Evolutionary conservation across 371 early-diverging fungal species (phyloP).

Genomic region (Syncephalastrum racemosum): DNA sequence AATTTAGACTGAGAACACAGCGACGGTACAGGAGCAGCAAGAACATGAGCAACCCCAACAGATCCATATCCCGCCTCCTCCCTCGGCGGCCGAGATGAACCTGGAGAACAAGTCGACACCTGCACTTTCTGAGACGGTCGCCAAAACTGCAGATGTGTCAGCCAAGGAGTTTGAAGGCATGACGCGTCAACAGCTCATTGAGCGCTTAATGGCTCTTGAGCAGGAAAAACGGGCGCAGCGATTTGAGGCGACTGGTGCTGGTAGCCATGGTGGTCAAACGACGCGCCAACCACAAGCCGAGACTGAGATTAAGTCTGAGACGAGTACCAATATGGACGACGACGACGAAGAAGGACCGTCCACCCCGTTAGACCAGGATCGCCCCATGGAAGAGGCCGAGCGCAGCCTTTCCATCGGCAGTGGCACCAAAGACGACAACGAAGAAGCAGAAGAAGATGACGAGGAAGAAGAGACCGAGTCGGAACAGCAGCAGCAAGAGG

Average conservation of each 20-base stretch:
- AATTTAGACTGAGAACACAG: too few species aligned
- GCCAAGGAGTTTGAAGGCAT: conserved; percentile 24
- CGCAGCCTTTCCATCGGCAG: neutral
- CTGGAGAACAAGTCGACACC: conserved; percentile 13
- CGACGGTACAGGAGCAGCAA: too few species aligned
- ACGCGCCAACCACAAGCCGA: conserved; percentile 1
- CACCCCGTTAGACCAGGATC: conserved; percentile 12
- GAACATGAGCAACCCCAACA: neutral
- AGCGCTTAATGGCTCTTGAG: conserved; percentile 26
- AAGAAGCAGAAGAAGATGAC: conserved; percentile 17
- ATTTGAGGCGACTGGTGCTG: neutral
- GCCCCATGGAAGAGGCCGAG: too few species aligned
- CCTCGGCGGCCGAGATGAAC: conserved; percentile 8
- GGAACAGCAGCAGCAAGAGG: conserved; percentile 12
- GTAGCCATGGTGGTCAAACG: neutral
- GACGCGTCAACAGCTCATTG: conserved; percentile 31
- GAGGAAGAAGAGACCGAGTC: conserved; percentile 12
- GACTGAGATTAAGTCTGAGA: conserved; percentile 20
- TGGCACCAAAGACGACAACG: conserved; percentile 11
- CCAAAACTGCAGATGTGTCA: conserved; percentile 14
- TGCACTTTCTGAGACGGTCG: conserved; percentile 11
- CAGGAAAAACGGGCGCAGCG: conserved; percentile 23
- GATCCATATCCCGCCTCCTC: conserved; percentile 10
- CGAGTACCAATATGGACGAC: conserved; percentile 22
- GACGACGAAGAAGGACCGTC: conserved; percentile 24